Conservation (phyloP, 106 monocot genomes). For the Phalaenopsis equestris region DNA sequence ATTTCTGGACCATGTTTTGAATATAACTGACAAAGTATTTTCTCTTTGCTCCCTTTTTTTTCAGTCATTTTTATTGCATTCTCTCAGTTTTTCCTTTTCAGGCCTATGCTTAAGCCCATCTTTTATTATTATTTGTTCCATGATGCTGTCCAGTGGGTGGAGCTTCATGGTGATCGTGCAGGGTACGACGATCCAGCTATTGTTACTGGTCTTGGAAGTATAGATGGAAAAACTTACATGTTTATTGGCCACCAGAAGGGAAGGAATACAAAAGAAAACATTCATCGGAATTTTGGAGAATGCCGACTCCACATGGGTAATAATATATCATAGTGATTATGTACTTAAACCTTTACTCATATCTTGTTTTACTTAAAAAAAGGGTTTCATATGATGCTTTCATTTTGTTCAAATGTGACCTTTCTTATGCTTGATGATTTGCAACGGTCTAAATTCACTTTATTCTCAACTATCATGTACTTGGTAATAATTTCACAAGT, state of each 20-base stretch:
- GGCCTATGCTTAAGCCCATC: not conserved
- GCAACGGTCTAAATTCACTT: not conserved
- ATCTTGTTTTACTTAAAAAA: not conserved
- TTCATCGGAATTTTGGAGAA: conserved; percentile 84
- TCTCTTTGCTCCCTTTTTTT: not conserved
- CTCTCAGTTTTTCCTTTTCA: not conserved
- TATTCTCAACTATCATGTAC: not conserved
- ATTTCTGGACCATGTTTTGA: conserved; percentile 80
- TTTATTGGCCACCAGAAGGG: conserved; percentile 95
- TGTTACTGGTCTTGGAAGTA: conserved; percentile 70
- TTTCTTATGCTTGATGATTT: not conserved
- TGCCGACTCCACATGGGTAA: conserved; percentile 98
- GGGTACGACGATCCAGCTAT: conserved; percentile 97
- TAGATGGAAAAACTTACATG: conserved; percentile 77
- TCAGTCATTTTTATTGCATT: not conserved
- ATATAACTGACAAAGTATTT: conserved; percentile 75
- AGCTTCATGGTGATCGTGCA: conserved; percentile 91
- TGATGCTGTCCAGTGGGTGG: conserved; percentile 60
- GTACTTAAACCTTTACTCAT: not conserved
- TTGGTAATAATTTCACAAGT: not conserved
- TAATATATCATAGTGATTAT: not conserved
- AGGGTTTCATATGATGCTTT: not conserved
- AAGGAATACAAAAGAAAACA: conserved; percentile 90
- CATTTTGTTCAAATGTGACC: not conserved
- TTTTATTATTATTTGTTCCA: conserved; percentile 5